Base-by-base conservation (phyloP, 306 rosid species). In the Arachis hypogaea region DNA sequence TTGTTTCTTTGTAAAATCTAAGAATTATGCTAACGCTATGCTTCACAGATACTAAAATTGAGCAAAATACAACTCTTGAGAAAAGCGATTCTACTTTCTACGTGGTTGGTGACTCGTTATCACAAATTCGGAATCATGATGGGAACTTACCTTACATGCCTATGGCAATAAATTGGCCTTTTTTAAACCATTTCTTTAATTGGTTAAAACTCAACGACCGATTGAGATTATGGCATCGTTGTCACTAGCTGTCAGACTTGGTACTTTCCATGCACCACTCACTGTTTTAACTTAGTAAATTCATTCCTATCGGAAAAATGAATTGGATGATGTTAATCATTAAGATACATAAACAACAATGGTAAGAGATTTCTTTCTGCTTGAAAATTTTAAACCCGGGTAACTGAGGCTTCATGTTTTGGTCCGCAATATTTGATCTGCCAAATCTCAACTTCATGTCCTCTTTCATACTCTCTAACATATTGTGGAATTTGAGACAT, bases 381-480 rank as follows among this genome's bases (percentile, higher is more conserved):
- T 33, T 33, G 38, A 33, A 64, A 73, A 4, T 59, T 79, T 73
- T 43, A 80, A 47, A 52, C 54, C 2, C 6, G 43, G 61, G 61
- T 69, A 50, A 9, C 71, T 59, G 72, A 79, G 66, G 72, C n/a
- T 68, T 51, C 74, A 58, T 63, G 81, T 49, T 59, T 77, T 41
- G 80, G 82, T 40, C 77, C 30, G 38, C 43, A 60, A 68, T 70
- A 88, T 73, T 86, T 83, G 56, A 94, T 92, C 86, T 82, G 69
- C 97, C 98, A 94, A 74, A 89, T 71, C 82, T 94, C 97, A 11
- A 89, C 92, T 10, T 88, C 96, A 11, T 28, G 58, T 68, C 96
- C 97, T 88, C 97, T 80, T 29, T 84, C 89, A 60, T 89, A 94
- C 59, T 82, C 89, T 58, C 81, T 66, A 47, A 85, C 82, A 62